Evolutionary conservation across 2,329 filamentous ascomycete species (phyloP).

Genomic region (Ustilaginoidea virens): DNA sequence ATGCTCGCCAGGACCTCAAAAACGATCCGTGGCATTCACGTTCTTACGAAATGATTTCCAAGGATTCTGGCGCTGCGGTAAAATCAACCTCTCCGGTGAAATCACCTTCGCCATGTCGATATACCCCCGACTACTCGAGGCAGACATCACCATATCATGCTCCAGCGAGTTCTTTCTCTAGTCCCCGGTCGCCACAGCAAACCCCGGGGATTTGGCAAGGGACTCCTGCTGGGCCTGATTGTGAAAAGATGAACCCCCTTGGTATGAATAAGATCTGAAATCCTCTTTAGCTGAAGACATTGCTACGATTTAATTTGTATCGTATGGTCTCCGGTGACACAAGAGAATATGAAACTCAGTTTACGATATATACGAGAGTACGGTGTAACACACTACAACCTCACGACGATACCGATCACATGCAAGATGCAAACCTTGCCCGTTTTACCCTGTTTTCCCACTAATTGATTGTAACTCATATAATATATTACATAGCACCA

Average conservation of each 20-base stretch:
- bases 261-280: constrained; percentile 35
- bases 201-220: constrained; percentile 27
- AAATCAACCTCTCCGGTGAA: constrained; percentile 30
- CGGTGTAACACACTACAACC: too few relatives aligned
- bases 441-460: too few relatives aligned
- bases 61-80: constrained; percentile 37
- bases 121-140: constrained; percentile 40
- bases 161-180: constrained; percentile 40
- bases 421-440: too few relatives aligned
- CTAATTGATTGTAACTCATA: too few relatives aligned
- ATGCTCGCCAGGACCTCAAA: constrained; percentile 50
- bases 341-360: too few relatives aligned
- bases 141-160: constrained; percentile 37
- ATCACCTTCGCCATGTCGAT: constrained; percentile 21
- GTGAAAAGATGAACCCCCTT: constrained; percentile 34
- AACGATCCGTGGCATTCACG: constrained; percentile 34
- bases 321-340: too few relatives aligned
- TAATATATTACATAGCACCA: too few relatives aligned
- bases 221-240: constrained; percentile 19
- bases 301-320: too few relatives aligned
- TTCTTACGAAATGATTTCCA: constrained; percentile 70
- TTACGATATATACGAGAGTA: too few relatives aligned
- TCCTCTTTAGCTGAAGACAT: not conserved
- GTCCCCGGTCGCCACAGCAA: constrained; percentile 30
- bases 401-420: too few relatives aligned